Conservation (phyloP, 148 eudicot genomes). For the Silene conica region DNA sequence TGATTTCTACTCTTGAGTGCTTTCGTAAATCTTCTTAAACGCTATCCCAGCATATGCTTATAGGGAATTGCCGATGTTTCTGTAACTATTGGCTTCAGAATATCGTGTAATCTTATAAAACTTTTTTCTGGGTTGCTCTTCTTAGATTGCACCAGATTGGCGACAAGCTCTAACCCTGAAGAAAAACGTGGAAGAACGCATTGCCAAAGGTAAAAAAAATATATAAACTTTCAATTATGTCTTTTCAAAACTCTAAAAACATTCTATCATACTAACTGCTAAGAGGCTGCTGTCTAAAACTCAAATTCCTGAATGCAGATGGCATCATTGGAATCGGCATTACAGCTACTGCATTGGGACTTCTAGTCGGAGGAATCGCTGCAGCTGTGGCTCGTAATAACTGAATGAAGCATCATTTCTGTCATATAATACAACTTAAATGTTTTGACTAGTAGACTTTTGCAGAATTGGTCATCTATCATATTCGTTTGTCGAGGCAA, state of each 20-base stretch:
- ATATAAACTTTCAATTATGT: neutral
- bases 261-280: too few relatives aligned
- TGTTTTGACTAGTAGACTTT: too few relatives aligned
- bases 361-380: conserved; percentile 79
- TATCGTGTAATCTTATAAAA: too few relatives aligned
- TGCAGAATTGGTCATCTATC: too few relatives aligned
- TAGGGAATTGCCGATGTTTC: neutral
- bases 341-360: conserved; percentile 77
- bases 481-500: too few relatives aligned
- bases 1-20: neutral
- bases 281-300: too few relatives aligned
- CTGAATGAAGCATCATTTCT: conserved; percentile 7
- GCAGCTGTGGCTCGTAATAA: conserved; percentile 63
- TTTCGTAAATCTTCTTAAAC: neutral
- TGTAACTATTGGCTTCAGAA: too few relatives aligned
- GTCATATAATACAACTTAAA: too few relatives aligned
- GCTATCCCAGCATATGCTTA: neutral
- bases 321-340: conserved; percentile 85
- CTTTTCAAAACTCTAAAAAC: neutral
- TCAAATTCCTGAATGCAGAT: conserved; percentile 35
- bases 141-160: conserved; percentile 84
- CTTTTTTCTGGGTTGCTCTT: neutral
- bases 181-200: conserved; percentile 65
- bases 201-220: conserved; percentile 50
- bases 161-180: conserved; percentile 78